These are phyloP conservation scores for Dentipellis fragilis DNA, from an alignment of 768 basidiomycete genomes.

Conservation along the genomic window DNA sequence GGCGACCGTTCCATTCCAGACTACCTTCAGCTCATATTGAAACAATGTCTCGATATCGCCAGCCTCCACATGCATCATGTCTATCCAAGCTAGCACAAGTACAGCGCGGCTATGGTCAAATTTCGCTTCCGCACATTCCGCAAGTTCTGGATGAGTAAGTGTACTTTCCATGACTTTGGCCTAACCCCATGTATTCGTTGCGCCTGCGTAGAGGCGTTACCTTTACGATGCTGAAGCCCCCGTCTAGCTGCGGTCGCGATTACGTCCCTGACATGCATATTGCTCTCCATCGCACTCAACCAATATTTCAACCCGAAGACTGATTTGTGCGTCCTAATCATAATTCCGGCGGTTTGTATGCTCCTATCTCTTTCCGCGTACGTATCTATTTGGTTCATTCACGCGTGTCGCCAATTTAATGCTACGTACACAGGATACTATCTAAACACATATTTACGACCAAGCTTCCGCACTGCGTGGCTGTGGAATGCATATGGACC, in stretches of 20 bases:
- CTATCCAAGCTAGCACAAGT: no score
- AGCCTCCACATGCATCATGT: no score
- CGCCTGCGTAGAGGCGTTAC: neutral
- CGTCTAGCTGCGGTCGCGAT: constrained; percentile 2
- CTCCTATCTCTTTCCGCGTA: neutral
- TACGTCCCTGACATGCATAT: constrained; percentile 4
- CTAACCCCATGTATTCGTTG: neutral
- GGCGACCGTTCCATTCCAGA: no score
- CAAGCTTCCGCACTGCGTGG: constrained; percentile 6
- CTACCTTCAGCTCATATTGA: no score
- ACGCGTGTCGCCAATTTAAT: neutral
- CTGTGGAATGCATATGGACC: constrained; percentile 14
- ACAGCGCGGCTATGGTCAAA: neutral
- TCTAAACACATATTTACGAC: constrained; percentile 6
- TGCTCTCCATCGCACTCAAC: constrained; percentile 5
- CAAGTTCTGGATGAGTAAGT: constrained; percentile 13
- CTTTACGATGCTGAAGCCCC: neutral
- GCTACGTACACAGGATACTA: constrained; percentile 1
- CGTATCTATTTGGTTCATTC: neutral
- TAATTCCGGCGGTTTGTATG: constrained; percentile 7
- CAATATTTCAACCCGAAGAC: constrained; percentile 6
- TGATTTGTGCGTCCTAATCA: constrained; percentile 10
- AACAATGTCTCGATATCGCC: no score
- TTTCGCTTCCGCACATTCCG: constrained; percentile 13
- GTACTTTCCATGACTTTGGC: neutral